phyloP scores from a whole-genome alignment of 371 early-diverging fungal species.

The Mucor velutinosus region DNA sequence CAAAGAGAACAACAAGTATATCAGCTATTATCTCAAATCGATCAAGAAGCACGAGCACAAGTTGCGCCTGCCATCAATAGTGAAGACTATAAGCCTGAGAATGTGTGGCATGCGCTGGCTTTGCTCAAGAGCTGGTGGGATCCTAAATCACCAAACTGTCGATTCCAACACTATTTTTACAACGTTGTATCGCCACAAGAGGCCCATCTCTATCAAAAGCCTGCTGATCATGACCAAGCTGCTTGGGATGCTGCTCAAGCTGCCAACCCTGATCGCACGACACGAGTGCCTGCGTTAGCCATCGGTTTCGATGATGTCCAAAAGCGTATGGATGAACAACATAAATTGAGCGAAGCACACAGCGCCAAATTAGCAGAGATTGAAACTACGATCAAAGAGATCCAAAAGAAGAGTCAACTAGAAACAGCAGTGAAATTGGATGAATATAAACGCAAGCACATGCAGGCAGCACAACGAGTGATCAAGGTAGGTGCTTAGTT shows the following conservation, averaged over 20 bases:
- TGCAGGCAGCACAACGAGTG: constrained; percentile 77
- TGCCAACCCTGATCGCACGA: constrained; percentile 83
- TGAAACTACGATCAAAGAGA: constrained; percentile 61
- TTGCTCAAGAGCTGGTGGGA: constrained; percentile 79
- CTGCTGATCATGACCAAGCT: constrained; percentile 71
- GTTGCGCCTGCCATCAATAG: constrained; percentile 28
- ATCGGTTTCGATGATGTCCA: constrained; percentile 83
- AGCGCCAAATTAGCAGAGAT: constrained; percentile 65
- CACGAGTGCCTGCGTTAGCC: constrained; percentile 86
- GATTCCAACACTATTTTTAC: constrained; percentile 91
- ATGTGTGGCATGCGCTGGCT: constrained; percentile 61
- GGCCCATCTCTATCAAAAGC: constrained; percentile 74
- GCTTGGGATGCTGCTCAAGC: constrained; percentile 81
- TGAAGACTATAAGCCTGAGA: constrained; percentile 34
- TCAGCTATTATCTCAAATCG: constrained; percentile 26
- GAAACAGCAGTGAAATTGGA: constrained; percentile 65
- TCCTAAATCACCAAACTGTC: constrained; percentile 75
- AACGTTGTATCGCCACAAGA: constrained; percentile 84
- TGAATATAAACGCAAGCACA: constrained; percentile 75
- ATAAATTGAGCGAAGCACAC: constrained; percentile 48
- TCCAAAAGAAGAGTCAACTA: constrained; percentile 63
- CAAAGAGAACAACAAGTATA: constrained; percentile 41
- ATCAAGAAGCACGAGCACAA: constrained; percentile 40
- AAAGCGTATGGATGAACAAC: constrained; percentile 75
- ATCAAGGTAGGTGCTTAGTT: constrained; percentile 45